phyloP scores from a whole-genome alignment of 2,329 filamentous ascomycete genomes.

The Cytospora paraplurivora region DNA sequence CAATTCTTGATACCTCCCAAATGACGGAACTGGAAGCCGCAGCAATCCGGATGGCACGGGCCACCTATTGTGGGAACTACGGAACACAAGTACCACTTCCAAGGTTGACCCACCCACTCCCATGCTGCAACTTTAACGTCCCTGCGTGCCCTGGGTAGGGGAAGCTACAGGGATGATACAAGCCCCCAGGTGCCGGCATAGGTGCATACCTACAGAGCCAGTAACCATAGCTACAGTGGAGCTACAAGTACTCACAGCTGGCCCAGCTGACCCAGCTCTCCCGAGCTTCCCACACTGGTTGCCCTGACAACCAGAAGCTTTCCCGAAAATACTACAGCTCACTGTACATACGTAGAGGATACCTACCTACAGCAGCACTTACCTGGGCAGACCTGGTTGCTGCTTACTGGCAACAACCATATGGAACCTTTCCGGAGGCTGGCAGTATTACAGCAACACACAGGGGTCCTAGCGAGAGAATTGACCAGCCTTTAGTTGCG shows the following conservation, averaged over 20 bases:
- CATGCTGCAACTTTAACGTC: too few species aligned
- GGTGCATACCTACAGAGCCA: too few species aligned
- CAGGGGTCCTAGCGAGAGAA: too few species aligned
- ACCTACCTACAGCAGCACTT: not conserved
- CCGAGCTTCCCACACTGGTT: not conserved
- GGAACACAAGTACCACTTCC: too few species aligned
- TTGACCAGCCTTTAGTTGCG: not conserved
- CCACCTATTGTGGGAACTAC: too few species aligned
- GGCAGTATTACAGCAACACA: too few species aligned
- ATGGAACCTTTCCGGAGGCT: not conserved
- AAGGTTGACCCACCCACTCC: too few species aligned
- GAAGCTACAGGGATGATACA: too few species aligned
- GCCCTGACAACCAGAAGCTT: constrained; percentile 17
- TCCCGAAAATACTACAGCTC: not conserved
- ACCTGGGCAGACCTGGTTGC: not conserved
- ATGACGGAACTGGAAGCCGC: not conserved
- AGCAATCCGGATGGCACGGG: not conserved
- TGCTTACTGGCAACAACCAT: not conserved
- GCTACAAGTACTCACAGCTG: not conserved
- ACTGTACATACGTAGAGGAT: constrained; percentile 1
- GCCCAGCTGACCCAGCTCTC: not conserved
- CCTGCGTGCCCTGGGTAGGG: too few species aligned
- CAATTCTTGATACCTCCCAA: not conserved
- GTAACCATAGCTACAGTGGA: not conserved
- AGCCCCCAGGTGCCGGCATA: too few species aligned